A percentile compares a stretch with the other conserved stretches of the same genome.
Conservation (phyloP, 2,329 filamentous ascomycete genomes). For the Fusarium circinatum region DNA sequence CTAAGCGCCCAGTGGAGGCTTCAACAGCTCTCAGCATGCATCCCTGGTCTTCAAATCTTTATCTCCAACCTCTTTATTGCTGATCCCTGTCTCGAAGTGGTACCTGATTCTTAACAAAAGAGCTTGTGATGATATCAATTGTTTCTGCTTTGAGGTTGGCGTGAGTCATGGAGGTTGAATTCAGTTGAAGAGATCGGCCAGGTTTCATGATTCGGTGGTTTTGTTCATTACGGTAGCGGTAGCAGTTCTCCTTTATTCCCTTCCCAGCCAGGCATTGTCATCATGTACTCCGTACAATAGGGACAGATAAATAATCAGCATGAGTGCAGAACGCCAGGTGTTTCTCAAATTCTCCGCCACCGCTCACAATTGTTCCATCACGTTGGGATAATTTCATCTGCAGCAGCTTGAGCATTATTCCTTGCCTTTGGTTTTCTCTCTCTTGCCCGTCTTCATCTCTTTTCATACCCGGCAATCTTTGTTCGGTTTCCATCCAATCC, state of each 20-base stretch:
- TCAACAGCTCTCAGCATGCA: neutral
- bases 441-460: neutral
- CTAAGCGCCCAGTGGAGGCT: neutral
- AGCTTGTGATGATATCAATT: neutral
- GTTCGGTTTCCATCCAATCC: slow-evolving; percentile 14
- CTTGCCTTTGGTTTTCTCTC: neutral
- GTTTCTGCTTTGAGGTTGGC: neutral
- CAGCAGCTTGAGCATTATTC: neutral
- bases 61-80: slow-evolving; percentile 24
- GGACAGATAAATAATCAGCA: neutral
- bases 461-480: neutral
- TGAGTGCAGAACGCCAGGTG: neutral
- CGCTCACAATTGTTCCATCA: slow-evolving; percentile 18
- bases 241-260: neutral
- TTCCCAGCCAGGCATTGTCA: neutral
- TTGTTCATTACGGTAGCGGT: neutral
- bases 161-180: neutral
- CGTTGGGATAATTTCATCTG: neutral
- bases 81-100: neutral
- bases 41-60: neutral
- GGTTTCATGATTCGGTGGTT: neutral
- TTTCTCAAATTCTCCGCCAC: slow-evolving; percentile 7
- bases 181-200: neutral
- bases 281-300: neutral
- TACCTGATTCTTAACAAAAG: neutral